A percentile compares a stretch with the other conserved stretches of the same genome.
These are phyloP conservation scores for Dioscorea zingiberensis DNA, from an alignment of 106 monocot genomes.

Conservation along the genomic window DNA sequence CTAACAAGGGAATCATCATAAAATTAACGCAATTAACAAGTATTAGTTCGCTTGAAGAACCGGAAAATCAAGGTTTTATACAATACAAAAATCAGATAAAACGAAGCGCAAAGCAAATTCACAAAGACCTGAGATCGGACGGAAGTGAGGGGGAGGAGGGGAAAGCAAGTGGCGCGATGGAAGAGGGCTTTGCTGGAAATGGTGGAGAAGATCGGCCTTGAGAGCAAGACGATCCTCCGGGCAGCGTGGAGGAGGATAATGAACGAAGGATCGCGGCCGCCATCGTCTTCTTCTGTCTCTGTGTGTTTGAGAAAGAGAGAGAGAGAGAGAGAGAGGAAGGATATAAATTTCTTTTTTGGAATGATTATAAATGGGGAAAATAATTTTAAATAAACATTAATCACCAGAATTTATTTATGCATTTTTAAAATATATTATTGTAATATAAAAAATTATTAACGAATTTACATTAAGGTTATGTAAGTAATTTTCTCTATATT, in stretches of 20 bases:
- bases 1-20: background rate
- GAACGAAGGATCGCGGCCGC: conserved; percentile 6
- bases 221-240: conserved; percentile 8
- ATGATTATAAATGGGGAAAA: no score
- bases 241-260: conserved; percentile 8
- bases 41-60: no score
- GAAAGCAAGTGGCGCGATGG: no score
- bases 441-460: no score
- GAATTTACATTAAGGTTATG: no score
- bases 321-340: background rate
- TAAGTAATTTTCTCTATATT: no score
- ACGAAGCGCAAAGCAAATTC: no score
- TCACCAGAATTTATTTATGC: no score
- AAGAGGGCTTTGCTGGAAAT: conserved; percentile 4
- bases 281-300: background rate
- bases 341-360: background rate
- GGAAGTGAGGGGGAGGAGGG: background rate
- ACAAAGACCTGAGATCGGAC: conserved; percentile 23
- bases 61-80: background rate
- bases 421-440: no score
- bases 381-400: no score
- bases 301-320: background rate
- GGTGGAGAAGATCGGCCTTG: conserved; percentile 11
- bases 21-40: no score
- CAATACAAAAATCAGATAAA: background rate